phyloP scores from a whole-genome alignment of 2,329 filamentous ascomycete genomes.

The Aschersonia sp. region DNA sequence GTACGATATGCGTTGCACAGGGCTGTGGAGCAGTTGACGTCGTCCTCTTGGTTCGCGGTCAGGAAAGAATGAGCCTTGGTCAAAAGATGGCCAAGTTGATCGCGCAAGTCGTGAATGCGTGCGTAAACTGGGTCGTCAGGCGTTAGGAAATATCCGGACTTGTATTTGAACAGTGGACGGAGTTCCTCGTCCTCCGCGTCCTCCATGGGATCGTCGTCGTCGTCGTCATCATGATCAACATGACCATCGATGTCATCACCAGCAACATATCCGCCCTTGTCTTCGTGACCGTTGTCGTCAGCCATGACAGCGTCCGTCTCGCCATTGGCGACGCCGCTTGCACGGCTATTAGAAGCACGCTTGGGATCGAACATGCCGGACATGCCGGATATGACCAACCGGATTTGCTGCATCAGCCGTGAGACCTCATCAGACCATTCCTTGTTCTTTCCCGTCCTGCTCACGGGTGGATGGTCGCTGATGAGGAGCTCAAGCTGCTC shows the following conservation, averaged over 20 bases:
- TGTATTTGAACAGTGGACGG: slow-evolving; percentile 76
- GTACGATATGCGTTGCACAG: slow-evolving; percentile 85
- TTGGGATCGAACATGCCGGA: slow-evolving; percentile 79
- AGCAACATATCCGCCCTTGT: slow-evolving; percentile 17
- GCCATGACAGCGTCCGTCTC: slow-evolving; percentile 36
- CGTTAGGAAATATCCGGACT: slow-evolving; percentile 70
- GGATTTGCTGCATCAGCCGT: slow-evolving; percentile 71
- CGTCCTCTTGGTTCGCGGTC: slow-evolving; percentile 74
- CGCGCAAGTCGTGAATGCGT: slow-evolving; percentile 66
- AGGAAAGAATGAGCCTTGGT: slow-evolving; percentile 79
- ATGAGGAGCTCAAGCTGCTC: slow-evolving; percentile 66
- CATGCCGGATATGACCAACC: slow-evolving; percentile 81
- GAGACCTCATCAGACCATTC: slow-evolving; percentile 98
- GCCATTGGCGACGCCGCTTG: slow-evolving; percentile 7
- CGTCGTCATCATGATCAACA: slow-evolving; percentile 35
- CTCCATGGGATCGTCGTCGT: slow-evolving; percentile 36
- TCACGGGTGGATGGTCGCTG: slow-evolving; percentile 66
- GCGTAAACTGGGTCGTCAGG: slow-evolving; percentile 44
- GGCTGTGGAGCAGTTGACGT: slow-evolving; percentile 88
- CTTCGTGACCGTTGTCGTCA: slow-evolving; percentile 39
- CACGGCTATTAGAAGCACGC: slow-evolving; percentile 38
- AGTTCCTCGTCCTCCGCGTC: slow-evolving; percentile 70
- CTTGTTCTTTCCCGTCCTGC: slow-evolving; percentile 88
- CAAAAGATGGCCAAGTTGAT: slow-evolving; percentile 64
- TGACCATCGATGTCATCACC: slow-evolving; percentile 15